Evolutionary conservation across 139 green algal genomes (phyloP).

Genomic region (Zygnema circumcarinatum): DNA sequence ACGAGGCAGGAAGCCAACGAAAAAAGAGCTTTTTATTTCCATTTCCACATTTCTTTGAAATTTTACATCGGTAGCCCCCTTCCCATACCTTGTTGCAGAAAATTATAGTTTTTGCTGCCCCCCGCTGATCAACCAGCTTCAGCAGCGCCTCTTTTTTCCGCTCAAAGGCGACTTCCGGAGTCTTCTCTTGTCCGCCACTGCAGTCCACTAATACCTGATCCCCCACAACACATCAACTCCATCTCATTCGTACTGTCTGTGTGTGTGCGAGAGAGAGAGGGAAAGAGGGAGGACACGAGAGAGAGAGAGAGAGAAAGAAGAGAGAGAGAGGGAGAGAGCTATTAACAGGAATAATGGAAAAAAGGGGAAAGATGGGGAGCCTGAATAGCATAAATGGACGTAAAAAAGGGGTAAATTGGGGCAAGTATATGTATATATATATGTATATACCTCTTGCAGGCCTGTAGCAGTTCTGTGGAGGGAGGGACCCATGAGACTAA

Average conservation of each 20-base stretch:
- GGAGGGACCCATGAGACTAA: conserved; percentile 36
- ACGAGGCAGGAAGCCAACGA: neutral
- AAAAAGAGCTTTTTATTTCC: too few species aligned
- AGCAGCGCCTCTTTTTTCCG: conserved; percentile 81
- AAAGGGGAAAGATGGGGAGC: neutral
- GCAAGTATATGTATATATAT: too few species aligned
- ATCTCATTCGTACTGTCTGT: neutral
- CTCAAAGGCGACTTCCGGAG: conserved; percentile 74
- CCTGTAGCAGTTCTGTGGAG: conserved; percentile 49
- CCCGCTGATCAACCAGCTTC: conserved; percentile 51
- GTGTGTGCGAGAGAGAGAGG: neutral
- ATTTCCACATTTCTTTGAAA: neutral
- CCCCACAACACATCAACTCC: too few species aligned
- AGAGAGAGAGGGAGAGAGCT: neutral
- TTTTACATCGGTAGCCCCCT: neutral
- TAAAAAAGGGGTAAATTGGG: neutral
- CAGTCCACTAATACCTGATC: conserved; percentile 90
- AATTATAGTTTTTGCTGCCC: conserved; percentile 62
- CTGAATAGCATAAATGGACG: too few species aligned
- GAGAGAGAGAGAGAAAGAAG: neutral
- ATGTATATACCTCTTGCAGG: conserved; percentile 49
- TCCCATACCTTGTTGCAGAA: conserved; percentile 64
- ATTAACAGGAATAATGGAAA: too few species aligned
- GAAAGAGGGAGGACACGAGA: neutral
- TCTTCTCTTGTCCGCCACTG: conserved; percentile 81